Base-by-base conservation (phyloP, 2,329 filamentous ascomycete genomes). In the Cladosporium sp. region DNA sequence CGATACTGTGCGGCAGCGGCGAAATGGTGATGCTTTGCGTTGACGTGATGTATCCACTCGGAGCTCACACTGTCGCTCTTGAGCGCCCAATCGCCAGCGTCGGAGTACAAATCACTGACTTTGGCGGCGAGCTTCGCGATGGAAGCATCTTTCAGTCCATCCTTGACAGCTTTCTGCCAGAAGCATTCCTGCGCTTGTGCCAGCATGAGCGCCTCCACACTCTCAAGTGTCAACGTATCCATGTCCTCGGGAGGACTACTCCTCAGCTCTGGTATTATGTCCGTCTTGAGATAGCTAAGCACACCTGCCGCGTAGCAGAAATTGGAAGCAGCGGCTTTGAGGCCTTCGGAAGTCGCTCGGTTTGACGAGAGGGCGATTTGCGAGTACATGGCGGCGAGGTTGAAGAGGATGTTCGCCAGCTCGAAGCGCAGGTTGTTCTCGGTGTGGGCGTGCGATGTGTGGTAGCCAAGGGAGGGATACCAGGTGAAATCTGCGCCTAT, bases 11-110 rank as follows among this genome's bases (percentile, higher is more conserved):
- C 93, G 0, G 93, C 93, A 0, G 89, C 92, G 1, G 92, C 91
- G 70, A 99, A 97, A 69, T 97, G 93, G 64, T 96, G 88, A 64
- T 97, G 91, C 68, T 97, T 99, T 5, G 92, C 93, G 20, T 88
- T 91, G 80, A 95, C 91, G 66, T 97, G 92, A 69, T 97, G 92
- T 60, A 99, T 96, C 93, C 92, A 97, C 56, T 93, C 88, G 50
- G 87, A 91, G 66, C 88, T 93, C 58, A 97, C 85, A 13, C 88
- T 85, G 62, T 96, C 85, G 56, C 90, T 96, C 68, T 90, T 89
- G 65, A 95, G 84, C 8, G 89, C 91, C 56, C 85, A 86, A 60
- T 96, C 92, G 6, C 88, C 85, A 0, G 91, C 89, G 48, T 85
- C 75, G 47, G 84, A 87, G 70, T 97, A 99, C 38, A 95, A 80